Conservation (phyloP, 108 stramenopile species). For the Nannochloropsis salina region DNA sequence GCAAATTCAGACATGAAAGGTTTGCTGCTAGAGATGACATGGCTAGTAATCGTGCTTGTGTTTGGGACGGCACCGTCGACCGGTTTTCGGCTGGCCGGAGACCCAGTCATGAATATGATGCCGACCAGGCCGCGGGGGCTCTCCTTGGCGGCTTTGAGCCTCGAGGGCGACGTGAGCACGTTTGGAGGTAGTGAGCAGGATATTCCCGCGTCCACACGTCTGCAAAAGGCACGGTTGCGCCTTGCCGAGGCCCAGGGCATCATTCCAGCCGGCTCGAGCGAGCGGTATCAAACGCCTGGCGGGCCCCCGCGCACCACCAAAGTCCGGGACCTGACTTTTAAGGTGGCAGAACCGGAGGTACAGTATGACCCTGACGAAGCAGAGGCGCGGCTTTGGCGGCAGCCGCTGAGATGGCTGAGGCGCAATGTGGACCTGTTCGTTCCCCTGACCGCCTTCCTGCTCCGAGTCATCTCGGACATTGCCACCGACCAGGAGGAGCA, state of each 20-base stretch:
- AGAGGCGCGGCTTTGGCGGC: constrained; percentile 68
- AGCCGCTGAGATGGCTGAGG: constrained; percentile 82
- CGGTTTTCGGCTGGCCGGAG: no score
- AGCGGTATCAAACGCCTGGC: not conserved
- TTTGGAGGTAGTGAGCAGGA: not conserved
- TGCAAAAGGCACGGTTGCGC: constrained; percentile 7
- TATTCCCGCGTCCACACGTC: not conserved
- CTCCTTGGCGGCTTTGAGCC: not conserved
- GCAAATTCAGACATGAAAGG: no score
- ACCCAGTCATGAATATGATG: no score
- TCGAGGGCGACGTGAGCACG: not conserved
- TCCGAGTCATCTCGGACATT: constrained; percentile 65
- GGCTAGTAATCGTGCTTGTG: no score
- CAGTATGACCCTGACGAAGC: constrained; percentile 73
- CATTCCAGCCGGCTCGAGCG: constrained; percentile 24
- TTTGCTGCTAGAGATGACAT: no score
- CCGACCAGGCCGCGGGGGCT: not conserved
- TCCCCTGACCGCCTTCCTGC: constrained; percentile 76
- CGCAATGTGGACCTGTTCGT: constrained; percentile 83
- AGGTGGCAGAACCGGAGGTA: constrained; percentile 77
- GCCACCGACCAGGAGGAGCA: constrained; percentile 51
- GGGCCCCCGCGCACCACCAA: not conserved
- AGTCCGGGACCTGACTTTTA: constrained; percentile 23
- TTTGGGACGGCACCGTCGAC: no score
- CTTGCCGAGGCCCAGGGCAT: constrained; percentile 35